Evolutionary conservation across 352 stramenopile genomes (phyloP).

Genomic region (Phytophthora meadii): DNA sequence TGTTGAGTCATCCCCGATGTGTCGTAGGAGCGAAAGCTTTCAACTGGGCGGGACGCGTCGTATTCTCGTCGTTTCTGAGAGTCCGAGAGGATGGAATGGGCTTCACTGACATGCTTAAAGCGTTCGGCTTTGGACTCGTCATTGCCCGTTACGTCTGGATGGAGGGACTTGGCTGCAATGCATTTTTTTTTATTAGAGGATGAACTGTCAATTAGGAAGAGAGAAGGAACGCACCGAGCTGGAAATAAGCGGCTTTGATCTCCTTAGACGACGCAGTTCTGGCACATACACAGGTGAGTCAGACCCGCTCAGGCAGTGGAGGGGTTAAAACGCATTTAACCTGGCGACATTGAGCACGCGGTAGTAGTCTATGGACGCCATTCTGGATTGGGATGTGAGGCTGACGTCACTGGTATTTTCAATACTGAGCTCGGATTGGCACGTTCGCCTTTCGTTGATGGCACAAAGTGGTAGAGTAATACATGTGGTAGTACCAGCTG

Average conservation of each 20-base stretch:
- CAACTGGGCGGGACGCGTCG: constrained; percentile 53
- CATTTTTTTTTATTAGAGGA: background rate
- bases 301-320: background rate
- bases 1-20: constrained; percentile 55
- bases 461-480: constrained; percentile 5
- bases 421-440: background rate
- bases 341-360: constrained; percentile 78
- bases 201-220: background rate
- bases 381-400: constrained; percentile 7
- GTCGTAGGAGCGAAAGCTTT: constrained; percentile 53
- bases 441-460: background rate
- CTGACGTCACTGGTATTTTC: constrained; percentile 2
- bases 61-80: constrained; percentile 64
- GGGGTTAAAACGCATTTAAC: constrained; percentile 29
- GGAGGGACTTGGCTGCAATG: constrained; percentile 71
- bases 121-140: constrained; percentile 81
- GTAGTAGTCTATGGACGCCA: constrained; percentile 74
- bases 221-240: constrained; percentile 48
- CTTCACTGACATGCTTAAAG: constrained; percentile 88
- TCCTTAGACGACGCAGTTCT: constrained; percentile 72
- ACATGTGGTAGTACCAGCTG: too few species aligned
- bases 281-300: constrained; percentile 2
- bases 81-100: constrained; percentile 82
- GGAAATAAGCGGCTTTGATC: constrained; percentile 86
- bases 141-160: constrained; percentile 88